Conservation (phyloP, 2,329 filamentous ascomycete genomes). For the Bretziella fagacearum region DNA sequence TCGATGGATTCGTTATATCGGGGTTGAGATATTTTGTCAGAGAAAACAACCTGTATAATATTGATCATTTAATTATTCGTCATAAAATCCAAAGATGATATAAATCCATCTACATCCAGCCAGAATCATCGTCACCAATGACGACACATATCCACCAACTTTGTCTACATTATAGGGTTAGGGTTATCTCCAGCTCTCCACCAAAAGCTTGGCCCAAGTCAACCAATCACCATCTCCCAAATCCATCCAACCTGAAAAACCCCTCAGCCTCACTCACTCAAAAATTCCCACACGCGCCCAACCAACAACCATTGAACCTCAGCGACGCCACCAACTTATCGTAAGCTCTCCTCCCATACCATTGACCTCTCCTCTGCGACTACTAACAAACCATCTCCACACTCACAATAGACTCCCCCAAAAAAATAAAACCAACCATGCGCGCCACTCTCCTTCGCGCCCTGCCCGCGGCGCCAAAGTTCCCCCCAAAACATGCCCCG, state of each 20-base stretch:
- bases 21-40: no score
- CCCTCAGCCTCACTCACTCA: no score
- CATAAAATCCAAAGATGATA: no score
- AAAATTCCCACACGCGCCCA: not conserved
- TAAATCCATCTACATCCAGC: no score
- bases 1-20: no score
- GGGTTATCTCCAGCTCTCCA: not conserved
- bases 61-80: no score
- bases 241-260: not conserved
- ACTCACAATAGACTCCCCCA: not conserved
- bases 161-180: not conserved
- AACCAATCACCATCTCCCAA: not conserved
- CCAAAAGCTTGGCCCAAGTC: not conserved
- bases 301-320: not conserved
- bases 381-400: not conserved
- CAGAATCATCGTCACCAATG: no score
- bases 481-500: slow-evolving; percentile 19
- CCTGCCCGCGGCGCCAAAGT: slow-evolving; percentile 1
- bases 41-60: no score
- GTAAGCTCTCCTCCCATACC: no score
- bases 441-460: not conserved
- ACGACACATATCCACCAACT: not conserved
- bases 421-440: not conserved
- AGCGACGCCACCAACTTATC: not conserved
- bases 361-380: no score